Evolutionary conservation across 164 flowering plant species (phyloP), one percentile per base, ranked within the genome.

Genomic region (Pachysandra terminalis): DNA sequence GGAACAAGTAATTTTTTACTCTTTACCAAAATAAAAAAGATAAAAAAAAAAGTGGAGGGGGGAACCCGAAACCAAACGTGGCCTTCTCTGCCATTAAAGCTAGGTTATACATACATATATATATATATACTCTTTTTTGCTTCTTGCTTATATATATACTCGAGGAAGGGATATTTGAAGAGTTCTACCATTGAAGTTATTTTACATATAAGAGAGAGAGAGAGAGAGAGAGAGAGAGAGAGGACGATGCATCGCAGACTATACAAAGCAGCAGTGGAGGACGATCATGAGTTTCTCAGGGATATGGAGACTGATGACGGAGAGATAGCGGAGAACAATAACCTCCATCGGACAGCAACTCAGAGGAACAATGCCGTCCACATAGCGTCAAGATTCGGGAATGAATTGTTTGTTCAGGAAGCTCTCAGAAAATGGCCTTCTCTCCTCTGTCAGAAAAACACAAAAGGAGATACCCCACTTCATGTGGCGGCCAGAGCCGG

Each of bases 401-500:
- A 35, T 9, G 13, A 35, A 12, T 19, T 5, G 9, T 66, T 66
- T 62, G 58, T 56, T 1, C n/a, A 13, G 3, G 28, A 19, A 17
- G 61, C 62, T n/a, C 53, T 56, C 9, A 23, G 35, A 9, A 35
- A 56, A 28, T 21, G 0, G 19, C 61, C 68, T 16, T 6, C 45
- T 10, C 49, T 55, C 3, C 23, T 66, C 9, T 56, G 32, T 57
- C 53, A 52, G 65, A 9, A 26, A 12, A 72, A 72, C 55, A 32
- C 19, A 9, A 25, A 45, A 21, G 70, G 70, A 15, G 66, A 66
- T 21, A 66, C 45, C 67, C 66, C 66, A 14, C 70, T 72, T 5
- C 75, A 72, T 32, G 61, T 72, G 9, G 70, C 75, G 23, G 59
- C 75, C 1, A 16, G 62, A 41, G 19, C 23, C 2, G 70, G 75